A percentile compares a stretch with the other conserved stretches of the same genome.
Conservation (phyloP, 495 filamentous ascomycete genomes). For the Penicillium lagena region DNA sequence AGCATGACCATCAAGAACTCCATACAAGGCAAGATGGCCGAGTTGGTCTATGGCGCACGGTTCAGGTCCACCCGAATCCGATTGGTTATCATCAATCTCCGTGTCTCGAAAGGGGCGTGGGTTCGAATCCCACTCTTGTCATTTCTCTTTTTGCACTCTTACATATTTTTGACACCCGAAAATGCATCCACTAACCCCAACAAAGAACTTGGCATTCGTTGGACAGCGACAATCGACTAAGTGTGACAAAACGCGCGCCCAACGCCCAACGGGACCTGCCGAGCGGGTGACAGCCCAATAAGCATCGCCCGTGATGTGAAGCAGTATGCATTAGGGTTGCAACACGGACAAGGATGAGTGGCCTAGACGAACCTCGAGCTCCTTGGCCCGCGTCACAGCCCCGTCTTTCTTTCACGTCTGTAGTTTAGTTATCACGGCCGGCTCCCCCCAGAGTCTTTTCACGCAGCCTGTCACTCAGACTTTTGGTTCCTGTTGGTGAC, state of each 20-base stretch:
- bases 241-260: constrained; percentile 21
- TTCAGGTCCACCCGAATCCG: too few species aligned
- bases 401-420: not conserved
- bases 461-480: not conserved
- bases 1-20: not conserved
- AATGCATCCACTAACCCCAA: too few species aligned
- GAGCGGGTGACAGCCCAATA: constrained; percentile 21
- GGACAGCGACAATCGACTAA: not conserved
- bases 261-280: constrained; percentile 19
- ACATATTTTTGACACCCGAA: too few species aligned
- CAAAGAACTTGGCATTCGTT: too few species aligned
- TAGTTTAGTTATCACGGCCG: not conserved
- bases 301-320: constrained; percentile 15
- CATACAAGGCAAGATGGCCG: constrained; percentile 9
- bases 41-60: too few species aligned
- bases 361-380: constrained; percentile 12
- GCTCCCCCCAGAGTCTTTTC: constrained; percentile 1
- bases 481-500: not conserved
- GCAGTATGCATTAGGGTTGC: constrained; percentile 20
- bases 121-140: constrained; percentile 35
- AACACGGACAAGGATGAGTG: not conserved
- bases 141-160: constrained; percentile 6
- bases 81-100: not conserved
- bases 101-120: constrained; percentile 17
- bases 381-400: constrained; percentile 9